These are phyloP conservation scores for Beauveria pseudobassiana DNA, from an alignment of 2,329 filamentous ascomycete genomes.

Conservation along the genomic window DNA sequence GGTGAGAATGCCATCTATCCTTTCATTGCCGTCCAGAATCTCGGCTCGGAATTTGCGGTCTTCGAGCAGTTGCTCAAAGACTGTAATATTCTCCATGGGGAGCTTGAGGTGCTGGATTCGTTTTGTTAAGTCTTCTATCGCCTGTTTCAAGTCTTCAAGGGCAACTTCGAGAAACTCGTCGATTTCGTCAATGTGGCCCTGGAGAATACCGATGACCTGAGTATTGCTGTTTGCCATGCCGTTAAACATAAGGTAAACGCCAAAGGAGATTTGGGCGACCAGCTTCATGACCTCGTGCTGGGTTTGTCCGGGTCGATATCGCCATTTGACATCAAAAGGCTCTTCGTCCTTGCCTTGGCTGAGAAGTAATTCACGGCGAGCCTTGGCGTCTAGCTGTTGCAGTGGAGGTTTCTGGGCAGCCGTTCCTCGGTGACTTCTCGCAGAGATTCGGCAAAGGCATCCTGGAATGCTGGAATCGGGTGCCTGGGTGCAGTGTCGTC, in stretches of 20 bases:
- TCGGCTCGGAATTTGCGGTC: constrained; percentile 75
- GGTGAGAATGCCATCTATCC: constrained; percentile 82
- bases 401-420: constrained; percentile 42
- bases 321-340: constrained; percentile 68
- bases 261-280: constrained; percentile 87
- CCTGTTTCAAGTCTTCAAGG: constrained; percentile 75
- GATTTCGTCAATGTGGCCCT: constrained; percentile 87
- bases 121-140: constrained; percentile 69
- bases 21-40: constrained; percentile 80
- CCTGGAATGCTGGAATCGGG: constrained; percentile 69
- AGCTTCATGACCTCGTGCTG: constrained; percentile 88
- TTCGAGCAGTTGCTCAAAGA: constrained; percentile 83
- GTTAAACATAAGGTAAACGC: constrained; percentile 79
- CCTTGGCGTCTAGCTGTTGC: constrained; percentile 48
- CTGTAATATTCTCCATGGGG: constrained; percentile 71
- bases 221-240: constrained; percentile 81
- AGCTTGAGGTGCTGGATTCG: constrained; percentile 74
- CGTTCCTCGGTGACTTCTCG: constrained; percentile 55
- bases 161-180: constrained; percentile 85
- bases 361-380: constrained; percentile 58
- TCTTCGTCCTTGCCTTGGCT: constrained; percentile 61
- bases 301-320: constrained; percentile 64
- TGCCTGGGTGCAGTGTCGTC: constrained; percentile 34
- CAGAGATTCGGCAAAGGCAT: constrained; percentile 76
- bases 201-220: constrained; percentile 82